Evolutionary conservation across 2,329 filamentous ascomycete species (phyloP), one percentile per base, ranked within the genome.

Genomic region (Ophiocordyceps polyrhachis-furcata): DNA sequence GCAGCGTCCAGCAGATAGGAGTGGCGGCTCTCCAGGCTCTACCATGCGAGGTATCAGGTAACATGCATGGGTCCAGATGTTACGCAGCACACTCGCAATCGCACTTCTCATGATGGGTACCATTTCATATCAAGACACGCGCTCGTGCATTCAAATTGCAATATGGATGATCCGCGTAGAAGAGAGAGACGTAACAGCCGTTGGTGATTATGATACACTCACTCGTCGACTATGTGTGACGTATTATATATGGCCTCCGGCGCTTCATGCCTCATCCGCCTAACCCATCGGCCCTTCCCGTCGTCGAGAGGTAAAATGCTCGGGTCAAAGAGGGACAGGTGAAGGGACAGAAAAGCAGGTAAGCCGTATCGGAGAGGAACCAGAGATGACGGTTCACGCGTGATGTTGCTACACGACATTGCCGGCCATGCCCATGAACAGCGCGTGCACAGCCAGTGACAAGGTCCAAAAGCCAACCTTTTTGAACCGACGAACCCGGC

Each of bases 401-500:
- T n/a, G 15, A 6, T 37, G 15, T 9, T 37, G 3, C 21, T 37
- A 76, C 43, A 78, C 70, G 48, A 79, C 66, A 51, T 87, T 91
- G 15, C 89, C 89, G 5, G 88, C 89, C 70, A 96, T 83, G 11
- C 91, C 91, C 66, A 96, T 82, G 58, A 96, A 91, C 32, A 98
- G 73, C 3, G 89, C 91, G 59, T 98, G 91, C 8, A 89, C 83
- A 7, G 89, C 85, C 46, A 98, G 68, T 53, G 89, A 88, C 46
- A 96, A 70, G 3, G 87, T 94, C 91, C 91, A 98, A 55, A 96
- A 80, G 29, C 91, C 91, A 25, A 94, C 91, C 64, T 96, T 94
- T 61, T 88, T 93, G 58, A 98, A 81, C 41, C 91, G 74, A 43
- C 89, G 73, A 52, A 86, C 81, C 44, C 87, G 79, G 51, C 82